Percentiles rank a stretch among this genome's conserved stretches.
phyloP scores from a whole-genome alignment of 2,329 filamentous ascomycete species.

The Botrytis squamosa region DNA sequence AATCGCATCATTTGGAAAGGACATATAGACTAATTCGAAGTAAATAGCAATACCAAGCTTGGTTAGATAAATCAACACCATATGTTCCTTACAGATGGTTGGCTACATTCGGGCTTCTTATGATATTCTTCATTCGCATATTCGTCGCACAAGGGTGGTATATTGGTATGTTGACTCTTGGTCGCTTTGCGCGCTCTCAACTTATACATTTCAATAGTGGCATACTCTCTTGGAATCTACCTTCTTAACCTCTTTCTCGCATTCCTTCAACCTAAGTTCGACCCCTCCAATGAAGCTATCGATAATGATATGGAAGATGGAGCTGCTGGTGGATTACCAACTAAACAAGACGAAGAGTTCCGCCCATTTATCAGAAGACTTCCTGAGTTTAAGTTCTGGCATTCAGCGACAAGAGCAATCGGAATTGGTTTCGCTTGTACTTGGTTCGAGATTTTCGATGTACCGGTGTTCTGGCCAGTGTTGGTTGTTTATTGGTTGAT shows the following conservation, averaged over 20 bases:
- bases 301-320: conserved; percentile 98
- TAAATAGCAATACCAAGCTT: conserved; percentile 82
- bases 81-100: conserved; percentile 88
- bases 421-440: conserved; percentile 80
- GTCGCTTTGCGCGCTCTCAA: not conserved
- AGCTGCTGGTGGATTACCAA: conserved; percentile 76
- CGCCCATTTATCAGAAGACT: conserved; percentile 93
- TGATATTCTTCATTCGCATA: conserved; percentile 86
- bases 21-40: not conserved
- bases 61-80: conserved; percentile 90
- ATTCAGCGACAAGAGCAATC: conserved; percentile 87
- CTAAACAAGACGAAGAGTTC: conserved; percentile 97
- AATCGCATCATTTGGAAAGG: not conserved
- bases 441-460: conserved; percentile 92
- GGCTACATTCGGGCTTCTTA: conserved; percentile 71
- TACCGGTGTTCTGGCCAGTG: conserved; percentile 98
- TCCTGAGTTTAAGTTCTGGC: conserved; percentile 99
- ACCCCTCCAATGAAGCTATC: conserved; percentile 85
- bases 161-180: conserved; percentile 64
- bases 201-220: conserved; percentile 57
- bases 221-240: conserved; percentile 97
- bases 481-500: conserved; percentile 99
- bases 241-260: conserved; percentile 98
- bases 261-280: conserved; percentile 97
- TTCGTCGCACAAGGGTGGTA: conserved; percentile 96